A percentile compares a stretch with the other conserved stretches of the same genome.
phyloP scores from a whole-genome alignment of 2,329 filamentous ascomycete genomes.

The Talaromyces rugulosus region DNA sequence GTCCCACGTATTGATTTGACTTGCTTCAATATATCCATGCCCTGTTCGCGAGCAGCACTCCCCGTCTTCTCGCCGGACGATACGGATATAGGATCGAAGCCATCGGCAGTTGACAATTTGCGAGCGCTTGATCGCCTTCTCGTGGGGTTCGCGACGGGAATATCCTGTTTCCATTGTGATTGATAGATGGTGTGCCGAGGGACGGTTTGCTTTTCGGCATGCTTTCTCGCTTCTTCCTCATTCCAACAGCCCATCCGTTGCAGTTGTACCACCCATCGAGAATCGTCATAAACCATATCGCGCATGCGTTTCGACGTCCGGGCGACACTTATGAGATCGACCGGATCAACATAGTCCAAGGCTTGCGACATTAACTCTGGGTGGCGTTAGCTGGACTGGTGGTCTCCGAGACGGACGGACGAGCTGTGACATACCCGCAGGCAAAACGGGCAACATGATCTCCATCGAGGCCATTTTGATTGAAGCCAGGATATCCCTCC shows the following conservation, averaged over 20 bases:
- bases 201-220: conserved; percentile 61
- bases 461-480: conserved; percentile 78
- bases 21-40: conserved; percentile 62
- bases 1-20: conserved; percentile 76
- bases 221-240: conserved; percentile 74
- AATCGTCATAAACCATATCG: conserved; percentile 99
- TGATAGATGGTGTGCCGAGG: neutral
- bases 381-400: conserved; percentile 20
- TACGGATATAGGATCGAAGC: conserved; percentile 74
- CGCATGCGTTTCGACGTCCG: conserved; percentile 79
- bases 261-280: conserved; percentile 83
- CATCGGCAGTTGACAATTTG: conserved; percentile 46
- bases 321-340: conserved; percentile 81
- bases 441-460: conserved; percentile 71
- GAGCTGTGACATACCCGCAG: conserved; percentile 61
- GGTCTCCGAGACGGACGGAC: neutral
- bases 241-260: conserved; percentile 90
- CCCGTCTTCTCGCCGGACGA: conserved; percentile 32
- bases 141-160: neutral
- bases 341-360: conserved; percentile 80
- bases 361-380: conserved; percentile 82
- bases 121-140: conserved; percentile 8
- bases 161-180: neutral
- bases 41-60: conserved; percentile 57
- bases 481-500: conserved; percentile 63